Percentiles rank a stretch among this genome's conserved stretches.
Conservation (phyloP, 805 yeast genomes). For the Candida ipomoeae region DNA sequence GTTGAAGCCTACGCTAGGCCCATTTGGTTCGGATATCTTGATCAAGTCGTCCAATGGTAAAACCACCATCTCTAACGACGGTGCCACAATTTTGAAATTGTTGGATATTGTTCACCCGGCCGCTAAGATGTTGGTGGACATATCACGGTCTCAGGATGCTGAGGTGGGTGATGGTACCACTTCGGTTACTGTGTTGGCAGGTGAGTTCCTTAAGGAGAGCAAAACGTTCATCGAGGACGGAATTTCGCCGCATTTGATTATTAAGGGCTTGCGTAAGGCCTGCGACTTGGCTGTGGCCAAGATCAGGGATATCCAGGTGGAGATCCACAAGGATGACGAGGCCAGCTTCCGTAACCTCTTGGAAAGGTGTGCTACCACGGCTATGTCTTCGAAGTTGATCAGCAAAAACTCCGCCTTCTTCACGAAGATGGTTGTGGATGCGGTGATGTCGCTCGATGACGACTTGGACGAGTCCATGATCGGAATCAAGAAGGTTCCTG, state of each 20-base stretch:
- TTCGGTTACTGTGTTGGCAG: conserved; percentile 89
- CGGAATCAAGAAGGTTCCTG: conserved; percentile 92
- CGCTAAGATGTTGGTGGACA: conserved; percentile 90
- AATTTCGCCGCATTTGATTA: conserved; percentile 82
- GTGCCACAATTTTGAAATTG: conserved; percentile 90
- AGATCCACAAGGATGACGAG: conserved; percentile 53
- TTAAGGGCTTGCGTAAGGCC: conserved; percentile 84
- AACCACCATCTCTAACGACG: conserved; percentile 96
- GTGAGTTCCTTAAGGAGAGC: conserved; percentile 89
- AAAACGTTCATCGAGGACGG: conserved; percentile 94
- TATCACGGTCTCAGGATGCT: conserved; percentile 93
- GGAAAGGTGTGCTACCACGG: conserved; percentile 92
- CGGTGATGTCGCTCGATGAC: conserved; percentile 80
- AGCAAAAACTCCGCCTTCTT: conserved; percentile 83
- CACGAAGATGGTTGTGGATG: conserved; percentile 95
- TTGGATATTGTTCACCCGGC: conserved; percentile 98
- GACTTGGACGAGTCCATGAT: conserved; percentile 86
- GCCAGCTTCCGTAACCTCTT: conserved; percentile 62
- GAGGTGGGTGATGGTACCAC: conserved; percentile 99
- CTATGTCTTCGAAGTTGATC: conserved; percentile 94
- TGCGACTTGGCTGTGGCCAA: conserved; percentile 69
- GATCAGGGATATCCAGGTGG: conserved; percentile 71
- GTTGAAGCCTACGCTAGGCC: conserved; percentile 91
- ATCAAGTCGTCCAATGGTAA: conserved; percentile 78
- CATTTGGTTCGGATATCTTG: conserved; percentile 92